Percentiles rank a stretch among this genome's conserved stretches.
Evolutionary conservation across 768 basidiomycete genomes (phyloP).

Genomic region (Kwoniella sp.): DNA sequence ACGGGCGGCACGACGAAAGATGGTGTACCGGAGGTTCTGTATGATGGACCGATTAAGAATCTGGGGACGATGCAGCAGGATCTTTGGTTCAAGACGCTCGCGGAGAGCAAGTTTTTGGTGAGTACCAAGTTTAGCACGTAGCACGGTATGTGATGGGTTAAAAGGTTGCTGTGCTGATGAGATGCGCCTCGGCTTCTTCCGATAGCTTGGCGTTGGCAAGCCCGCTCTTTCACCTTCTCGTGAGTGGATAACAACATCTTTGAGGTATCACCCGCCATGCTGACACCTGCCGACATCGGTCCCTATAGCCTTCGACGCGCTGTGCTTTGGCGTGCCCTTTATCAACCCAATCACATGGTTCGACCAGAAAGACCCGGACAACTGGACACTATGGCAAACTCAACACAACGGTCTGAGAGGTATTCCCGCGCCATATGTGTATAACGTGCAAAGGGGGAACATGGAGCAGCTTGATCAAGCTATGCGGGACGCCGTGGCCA

Average conservation of each 20-base stretch:
- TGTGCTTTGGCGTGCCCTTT: conserved; percentile 48
- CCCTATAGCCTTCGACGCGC: conserved; percentile 31
- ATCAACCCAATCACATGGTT: conserved; percentile 48
- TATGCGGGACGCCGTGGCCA: conserved; percentile 24
- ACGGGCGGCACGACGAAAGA: conserved; percentile 15
- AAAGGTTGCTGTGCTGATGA: neutral
- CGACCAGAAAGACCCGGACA: conserved; percentile 36
- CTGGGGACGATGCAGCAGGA: conserved; percentile 12
- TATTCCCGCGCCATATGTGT: conserved; percentile 42
- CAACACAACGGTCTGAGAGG: conserved; percentile 42
- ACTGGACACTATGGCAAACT: conserved; percentile 39
- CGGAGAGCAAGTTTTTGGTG: conserved; percentile 26
- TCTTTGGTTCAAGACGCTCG: conserved; percentile 18
- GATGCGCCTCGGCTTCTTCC: no score
- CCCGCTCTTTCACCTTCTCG: conserved; percentile 29
- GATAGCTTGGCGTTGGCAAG: conserved; percentile 30
- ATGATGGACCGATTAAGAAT: conserved; percentile 11
- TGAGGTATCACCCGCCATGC: no score
- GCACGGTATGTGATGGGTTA: neutral
- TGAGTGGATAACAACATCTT: no score
- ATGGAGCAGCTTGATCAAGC: conserved; percentile 23
- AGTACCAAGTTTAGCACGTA: neutral
- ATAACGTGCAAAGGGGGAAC: conserved; percentile 39
- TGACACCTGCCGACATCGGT: no score
- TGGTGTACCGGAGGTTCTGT: conserved; percentile 16